phyloP scores from a whole-genome alignment of 2,329 filamentous ascomycete species.

The Scorias spongiosa region DNA sequence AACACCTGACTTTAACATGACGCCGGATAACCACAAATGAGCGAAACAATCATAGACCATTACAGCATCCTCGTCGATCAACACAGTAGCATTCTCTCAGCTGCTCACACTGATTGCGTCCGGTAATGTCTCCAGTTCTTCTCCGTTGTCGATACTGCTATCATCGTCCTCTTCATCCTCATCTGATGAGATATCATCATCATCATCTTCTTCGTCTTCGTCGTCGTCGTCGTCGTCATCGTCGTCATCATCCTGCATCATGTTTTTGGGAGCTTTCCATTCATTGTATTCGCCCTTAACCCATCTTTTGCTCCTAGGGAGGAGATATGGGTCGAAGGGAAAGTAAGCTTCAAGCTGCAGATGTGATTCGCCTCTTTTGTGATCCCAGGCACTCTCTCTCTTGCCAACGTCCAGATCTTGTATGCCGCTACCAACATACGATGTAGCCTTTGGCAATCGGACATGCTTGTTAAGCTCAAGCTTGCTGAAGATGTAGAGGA shows the following conservation, averaged over 20 bases:
- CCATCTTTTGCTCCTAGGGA: constrained; percentile 79
- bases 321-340: constrained; percentile 89
- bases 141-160: constrained; percentile 4
- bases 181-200: constrained; percentile 18
- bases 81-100: neutral
- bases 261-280: constrained; percentile 59
- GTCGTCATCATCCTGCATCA: constrained; percentile 38
- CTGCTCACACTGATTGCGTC: neutral
- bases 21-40: too few relatives aligned
- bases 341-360: constrained; percentile 90
- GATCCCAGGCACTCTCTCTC: constrained; percentile 38
- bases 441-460: constrained; percentile 56
- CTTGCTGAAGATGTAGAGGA: constrained; percentile 78
- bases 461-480: constrained; percentile 88
- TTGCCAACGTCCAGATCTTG: constrained; percentile 36
- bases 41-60: too few relatives aligned
- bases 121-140: constrained; percentile 1
- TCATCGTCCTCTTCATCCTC: constrained; percentile 11
- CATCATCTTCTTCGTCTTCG: constrained; percentile 28
- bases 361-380: constrained; percentile 54
- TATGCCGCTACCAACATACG: constrained; percentile 31
- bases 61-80: too few relatives aligned
- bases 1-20: too few relatives aligned
- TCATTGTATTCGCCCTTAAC: constrained; percentile 68
- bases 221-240: constrained; percentile 32